Conservation (phyloP, 805 yeast genomes). For the Suhomyces pyralidae region DNA sequence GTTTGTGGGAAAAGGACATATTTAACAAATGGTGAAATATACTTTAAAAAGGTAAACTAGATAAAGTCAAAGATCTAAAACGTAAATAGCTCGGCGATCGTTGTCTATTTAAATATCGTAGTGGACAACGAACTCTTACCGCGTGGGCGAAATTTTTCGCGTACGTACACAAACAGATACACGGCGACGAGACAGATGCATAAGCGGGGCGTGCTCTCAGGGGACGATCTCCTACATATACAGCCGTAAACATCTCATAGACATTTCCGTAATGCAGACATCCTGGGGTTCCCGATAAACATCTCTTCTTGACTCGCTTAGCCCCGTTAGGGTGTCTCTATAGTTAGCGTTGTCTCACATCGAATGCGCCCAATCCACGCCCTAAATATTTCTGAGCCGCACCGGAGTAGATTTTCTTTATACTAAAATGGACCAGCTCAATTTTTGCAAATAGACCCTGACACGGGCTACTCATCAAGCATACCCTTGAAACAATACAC, state of each 20-base stretch:
- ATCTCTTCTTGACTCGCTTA: too few relatives aligned
- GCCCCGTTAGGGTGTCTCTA: neutral
- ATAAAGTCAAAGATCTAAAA: neutral
- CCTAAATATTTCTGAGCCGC: neutral
- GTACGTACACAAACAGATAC: neutral
- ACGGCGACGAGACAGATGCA: neutral
- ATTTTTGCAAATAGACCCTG: too few relatives aligned
- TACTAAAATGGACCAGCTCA: too few relatives aligned
- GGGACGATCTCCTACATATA: too few relatives aligned
- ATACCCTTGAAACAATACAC: too few relatives aligned
- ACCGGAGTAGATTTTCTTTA: too few relatives aligned
- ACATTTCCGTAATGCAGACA: too few relatives aligned
- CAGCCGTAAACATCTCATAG: neutral
- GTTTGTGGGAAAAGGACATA: constrained; percentile 68
- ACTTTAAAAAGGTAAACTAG: neutral
- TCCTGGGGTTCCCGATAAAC: neutral
- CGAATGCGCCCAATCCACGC: neutral
- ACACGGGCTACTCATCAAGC: too few relatives aligned
- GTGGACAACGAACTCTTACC: constrained; percentile 3
- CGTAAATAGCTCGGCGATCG: neutral
- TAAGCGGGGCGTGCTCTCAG: neutral
- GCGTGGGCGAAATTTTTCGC: constrained; percentile 4
- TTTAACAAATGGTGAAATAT: neutral
- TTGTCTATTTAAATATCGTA: neutral
- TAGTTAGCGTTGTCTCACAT: neutral